Base-by-base conservation (phyloP, 1,139 yeast species). In the Barnettozyma hawaiiensis region DNA sequence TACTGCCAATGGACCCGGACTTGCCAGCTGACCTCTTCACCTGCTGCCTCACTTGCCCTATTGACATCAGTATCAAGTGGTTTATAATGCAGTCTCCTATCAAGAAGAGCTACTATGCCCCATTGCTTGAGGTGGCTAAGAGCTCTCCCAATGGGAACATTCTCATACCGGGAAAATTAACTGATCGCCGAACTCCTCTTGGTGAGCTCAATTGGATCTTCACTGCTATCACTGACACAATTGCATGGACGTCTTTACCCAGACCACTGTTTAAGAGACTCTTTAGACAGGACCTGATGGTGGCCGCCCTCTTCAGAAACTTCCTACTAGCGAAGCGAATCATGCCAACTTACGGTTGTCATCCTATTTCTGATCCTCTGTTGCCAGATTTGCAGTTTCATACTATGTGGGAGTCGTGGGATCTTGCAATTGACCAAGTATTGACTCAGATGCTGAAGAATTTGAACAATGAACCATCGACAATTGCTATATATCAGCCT, bases 321-420 rank as follows among this genome's bases (percentile, higher is more conserved):
- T 94, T 92, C 58, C 64, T 94, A 32, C 67, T 92, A 33, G 98
- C 98, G 1, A 90, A 86, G 58, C 74, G 97, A 50, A 85, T 92
- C 41, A 89, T 94, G 97, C 89, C 97, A 7, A 83, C 85, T 54
- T 81, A 85, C 54, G 89, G 90, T 49, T 90, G 97, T 61, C 95
- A 89, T 60, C 98, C 98, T 2, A 79, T 90, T 5, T 86, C 96
- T 28, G 95, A 87, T 51, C 99, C 99, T 1, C 89, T 86, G 11
- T 69, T 92, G 33, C 98, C 98, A 0, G 90, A 87, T 45, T 78
- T 81, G 3, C 78, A 86, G 41, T 75, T 76, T 49, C 97, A 94
- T 60, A 80, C 95, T 11, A 84, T 92, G 87, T 92, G 99, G 99
- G 95, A 89, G 50, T 83, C 97, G 0, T 92, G 98, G 98, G 98